A percentile compares a stretch with the other conserved stretches of the same genome.
phyloP scores from a whole-genome alignment of 2,329 filamentous ascomycete species.

The Aurifilum marmelostoma region DNA sequence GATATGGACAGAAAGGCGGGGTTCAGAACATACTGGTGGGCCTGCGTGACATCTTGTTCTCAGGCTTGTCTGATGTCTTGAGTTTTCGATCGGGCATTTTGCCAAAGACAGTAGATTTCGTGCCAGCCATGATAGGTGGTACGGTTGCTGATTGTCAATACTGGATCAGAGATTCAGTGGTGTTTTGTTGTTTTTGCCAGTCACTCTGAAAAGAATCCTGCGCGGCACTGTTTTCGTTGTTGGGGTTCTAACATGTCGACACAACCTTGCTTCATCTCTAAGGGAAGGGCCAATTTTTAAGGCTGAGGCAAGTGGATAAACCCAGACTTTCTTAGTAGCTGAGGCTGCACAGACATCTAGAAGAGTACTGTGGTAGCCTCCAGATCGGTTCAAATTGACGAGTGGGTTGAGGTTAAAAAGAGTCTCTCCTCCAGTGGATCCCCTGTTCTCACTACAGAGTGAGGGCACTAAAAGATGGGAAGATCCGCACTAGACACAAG shows the following conservation, averaged over 20 bases:
- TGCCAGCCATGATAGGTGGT: background rate
- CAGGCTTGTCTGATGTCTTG: constrained; percentile 28
- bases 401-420: background rate
- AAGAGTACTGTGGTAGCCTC: background rate
- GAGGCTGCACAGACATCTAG: background rate
- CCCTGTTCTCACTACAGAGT: background rate
- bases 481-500: background rate
- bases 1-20: background rate
- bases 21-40: constrained; percentile 34
- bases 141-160: background rate
- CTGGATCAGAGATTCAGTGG: background rate
- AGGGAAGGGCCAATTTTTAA: background rate
- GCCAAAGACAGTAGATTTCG: background rate
- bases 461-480: background rate
- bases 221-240: background rate
- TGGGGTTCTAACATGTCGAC: background rate
- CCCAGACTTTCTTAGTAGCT: background rate
- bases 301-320: background rate
- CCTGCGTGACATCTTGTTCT: constrained; percentile 42
- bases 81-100: background rate
- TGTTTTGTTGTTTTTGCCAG: background rate
- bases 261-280: background rate
- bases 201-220: background rate
- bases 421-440: background rate
- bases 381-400: background rate